These are phyloP conservation scores for Silene conica DNA, from an alignment of 148 eudicot genomes.

Conservation along the genomic window DNA sequence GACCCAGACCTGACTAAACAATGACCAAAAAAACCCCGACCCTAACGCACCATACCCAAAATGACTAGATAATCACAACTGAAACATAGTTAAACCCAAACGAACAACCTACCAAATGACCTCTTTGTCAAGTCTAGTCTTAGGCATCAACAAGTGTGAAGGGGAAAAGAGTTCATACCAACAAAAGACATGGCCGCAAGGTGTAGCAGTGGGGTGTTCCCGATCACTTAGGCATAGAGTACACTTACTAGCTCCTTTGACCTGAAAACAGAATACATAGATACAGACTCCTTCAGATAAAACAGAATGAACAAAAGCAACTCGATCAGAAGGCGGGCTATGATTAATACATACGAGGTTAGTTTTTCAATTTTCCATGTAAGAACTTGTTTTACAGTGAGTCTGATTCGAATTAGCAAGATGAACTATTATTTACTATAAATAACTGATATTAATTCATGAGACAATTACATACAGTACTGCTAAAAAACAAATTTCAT, in stretches of 20 bases:
- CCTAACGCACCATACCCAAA: neutral
- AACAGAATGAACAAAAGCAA: neutral
- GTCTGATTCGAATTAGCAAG: neutral
- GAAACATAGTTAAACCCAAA: neutral
- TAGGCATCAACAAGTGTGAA: neutral
- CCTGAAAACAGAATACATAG: constrained; percentile 26
- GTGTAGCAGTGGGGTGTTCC: constrained; percentile 89
- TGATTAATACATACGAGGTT: neutral
- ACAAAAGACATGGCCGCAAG: constrained; percentile 99
- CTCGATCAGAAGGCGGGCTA: neutral
- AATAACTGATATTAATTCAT: neutral
- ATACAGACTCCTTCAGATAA: neutral
- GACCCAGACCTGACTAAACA: neutral
- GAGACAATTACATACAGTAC: neutral
- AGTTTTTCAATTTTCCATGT: neutral
- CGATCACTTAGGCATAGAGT: constrained; percentile 93
- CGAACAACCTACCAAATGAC: neutral
- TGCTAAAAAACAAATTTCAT: neutral
- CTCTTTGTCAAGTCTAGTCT: neutral
- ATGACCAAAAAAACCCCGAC: neutral
- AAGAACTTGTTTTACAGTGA: neutral
- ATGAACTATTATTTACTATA: no score
- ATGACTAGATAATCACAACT: neutral
- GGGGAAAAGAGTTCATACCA: constrained; percentile 50
- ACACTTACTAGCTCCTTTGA: constrained; percentile 71